Base-by-base conservation (phyloP, 805 yeast genomes). In the Starmerella roubikii region DNA sequence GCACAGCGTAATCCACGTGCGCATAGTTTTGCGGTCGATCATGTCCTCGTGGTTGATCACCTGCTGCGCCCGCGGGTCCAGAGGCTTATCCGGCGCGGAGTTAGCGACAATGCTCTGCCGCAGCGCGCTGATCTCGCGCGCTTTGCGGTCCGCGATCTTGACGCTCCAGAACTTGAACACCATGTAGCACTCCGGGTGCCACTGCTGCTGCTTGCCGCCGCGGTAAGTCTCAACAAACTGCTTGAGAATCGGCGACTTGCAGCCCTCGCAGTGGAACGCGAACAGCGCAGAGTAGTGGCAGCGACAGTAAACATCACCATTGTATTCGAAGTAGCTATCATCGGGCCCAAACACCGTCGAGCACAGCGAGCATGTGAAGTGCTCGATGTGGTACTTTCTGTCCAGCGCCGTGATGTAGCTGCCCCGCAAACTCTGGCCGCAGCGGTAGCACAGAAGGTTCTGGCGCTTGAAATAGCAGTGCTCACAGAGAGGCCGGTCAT, bases 181-280 rank as follows among this genome's bases (percentile, higher is more conserved):
- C 85, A 93, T 93, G 56, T 85, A 91, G 64, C 99, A 91, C 57
- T 93, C 97, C 1, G 96, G 97, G 60, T 91, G 99, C 99, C 99
- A 91, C 56, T 84, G 93, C 57, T 86, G 94, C 42, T 81, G 78
- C 49, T 78, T 71, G 18, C 95, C 95, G 36, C 95, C 94, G 49
- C 91, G 69, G 44, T 75, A 82, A 32, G 88, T 74, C 58, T 88
- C 95, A 27, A 88, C 94, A 58, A 85, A 91, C 55, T 91, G 97
- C 55, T 85, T 85, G 27, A 93, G 71, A 37, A 93, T 91, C 1
- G 96, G 82, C 27, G 82, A 77, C 41, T 76, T 71, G 61, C 99
- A 91, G 24, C 97, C 95, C 61, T 83, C 93, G 61, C 99, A 91
- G 40, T 77, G 76, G 24, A 79, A 78, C 1, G 97, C 94, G 57